Conservation (phyloP, 2,329 filamentous ascomycete species). For the Trichophyton rubrum region DNA sequence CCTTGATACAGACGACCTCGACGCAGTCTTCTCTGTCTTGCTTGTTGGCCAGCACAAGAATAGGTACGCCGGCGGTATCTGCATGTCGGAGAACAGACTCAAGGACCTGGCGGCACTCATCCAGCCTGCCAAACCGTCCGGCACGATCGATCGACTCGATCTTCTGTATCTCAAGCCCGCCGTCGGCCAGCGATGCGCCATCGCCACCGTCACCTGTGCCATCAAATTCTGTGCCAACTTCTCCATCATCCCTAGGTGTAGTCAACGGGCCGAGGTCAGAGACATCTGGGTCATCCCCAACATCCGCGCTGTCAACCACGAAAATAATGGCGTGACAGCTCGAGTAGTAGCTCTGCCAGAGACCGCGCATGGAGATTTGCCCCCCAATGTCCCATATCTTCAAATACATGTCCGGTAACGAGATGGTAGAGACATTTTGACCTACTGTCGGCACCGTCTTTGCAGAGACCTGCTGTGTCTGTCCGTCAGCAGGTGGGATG, state of each 20-base stretch:
- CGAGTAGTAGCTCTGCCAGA: constrained; percentile 94
- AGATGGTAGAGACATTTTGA: constrained; percentile 88
- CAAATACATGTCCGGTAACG: constrained; percentile 86
- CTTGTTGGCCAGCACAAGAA: constrained; percentile 91
- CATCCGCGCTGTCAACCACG: constrained; percentile 88
- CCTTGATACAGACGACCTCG: constrained; percentile 94
- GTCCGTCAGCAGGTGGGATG: constrained; percentile 25
- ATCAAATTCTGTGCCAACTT: background rate
- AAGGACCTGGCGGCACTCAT: constrained; percentile 79
- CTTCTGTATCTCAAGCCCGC: background rate
- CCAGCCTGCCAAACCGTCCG: constrained; percentile 45
- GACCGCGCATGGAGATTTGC: constrained; percentile 71
- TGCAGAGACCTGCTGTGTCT: constrained; percentile 46
- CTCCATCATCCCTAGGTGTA: constrained; percentile 2
- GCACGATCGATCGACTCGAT: constrained; percentile 26
- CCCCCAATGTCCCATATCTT: constrained; percentile 98
- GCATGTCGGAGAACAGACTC: constrained; percentile 80
- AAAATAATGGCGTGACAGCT: constrained; percentile 95
- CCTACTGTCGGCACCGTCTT: constrained; percentile 95
- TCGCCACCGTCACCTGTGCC: background rate
- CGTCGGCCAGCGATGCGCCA: constrained; percentile 17
- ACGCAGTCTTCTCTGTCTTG: constrained; percentile 96
- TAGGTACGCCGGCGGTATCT: constrained; percentile 80
- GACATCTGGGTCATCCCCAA: constrained; percentile 67
- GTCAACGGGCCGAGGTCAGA: constrained; percentile 26